phyloP scores from a whole-genome alignment of 2,329 filamentous ascomycete species.

The Gremmenia infestans region DNA sequence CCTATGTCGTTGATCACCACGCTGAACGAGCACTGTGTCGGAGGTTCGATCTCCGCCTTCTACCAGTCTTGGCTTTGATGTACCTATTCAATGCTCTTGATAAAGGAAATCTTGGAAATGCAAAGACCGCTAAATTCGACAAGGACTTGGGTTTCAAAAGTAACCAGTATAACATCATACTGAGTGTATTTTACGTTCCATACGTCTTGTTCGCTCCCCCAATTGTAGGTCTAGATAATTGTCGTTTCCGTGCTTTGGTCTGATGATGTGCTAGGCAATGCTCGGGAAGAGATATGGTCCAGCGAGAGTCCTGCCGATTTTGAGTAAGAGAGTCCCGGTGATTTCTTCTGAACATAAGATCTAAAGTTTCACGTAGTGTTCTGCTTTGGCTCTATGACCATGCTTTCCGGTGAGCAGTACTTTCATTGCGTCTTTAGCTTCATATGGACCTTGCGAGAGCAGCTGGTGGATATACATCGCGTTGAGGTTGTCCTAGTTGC shows the following conservation, averaged over 20 bases:
- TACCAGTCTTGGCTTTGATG: slow-evolving; percentile 52
- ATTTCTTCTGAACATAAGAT: neutral
- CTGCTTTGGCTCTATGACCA: slow-evolving; percentile 59
- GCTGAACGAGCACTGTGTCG: slow-evolving; percentile 48
- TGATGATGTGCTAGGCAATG: slow-evolving; percentile 40
- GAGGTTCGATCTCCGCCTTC: slow-evolving; percentile 50
- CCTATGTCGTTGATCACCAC: slow-evolving; percentile 33
- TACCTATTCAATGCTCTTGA: slow-evolving; percentile 45
- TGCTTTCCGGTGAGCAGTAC: slow-evolving; percentile 38
- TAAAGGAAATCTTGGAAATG: slow-evolving; percentile 51
- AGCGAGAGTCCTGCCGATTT: slow-evolving; percentile 55
- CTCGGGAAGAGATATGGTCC: slow-evolving; percentile 65
- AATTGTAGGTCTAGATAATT: slow-evolving; percentile 33
- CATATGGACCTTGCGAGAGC: neutral
- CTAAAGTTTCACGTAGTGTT: slow-evolving; percentile 42
- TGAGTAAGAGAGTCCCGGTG: slow-evolving; percentile 36
- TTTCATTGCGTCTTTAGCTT: neutral
- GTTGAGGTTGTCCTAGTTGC: no score
- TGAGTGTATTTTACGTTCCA: slow-evolving; percentile 70
- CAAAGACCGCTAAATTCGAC: slow-evolving; percentile 40
- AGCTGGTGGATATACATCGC: no score
- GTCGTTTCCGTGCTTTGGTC: neutral
- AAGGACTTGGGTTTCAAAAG: slow-evolving; percentile 53
- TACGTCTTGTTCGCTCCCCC: slow-evolving; percentile 67
- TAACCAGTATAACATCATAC: slow-evolving; percentile 63